A percentile compares a stretch with the other conserved stretches of the same genome.
Evolutionary conservation across 768 basidiomycete species (phyloP).

Genomic region (Termitomyces sp.): DNA sequence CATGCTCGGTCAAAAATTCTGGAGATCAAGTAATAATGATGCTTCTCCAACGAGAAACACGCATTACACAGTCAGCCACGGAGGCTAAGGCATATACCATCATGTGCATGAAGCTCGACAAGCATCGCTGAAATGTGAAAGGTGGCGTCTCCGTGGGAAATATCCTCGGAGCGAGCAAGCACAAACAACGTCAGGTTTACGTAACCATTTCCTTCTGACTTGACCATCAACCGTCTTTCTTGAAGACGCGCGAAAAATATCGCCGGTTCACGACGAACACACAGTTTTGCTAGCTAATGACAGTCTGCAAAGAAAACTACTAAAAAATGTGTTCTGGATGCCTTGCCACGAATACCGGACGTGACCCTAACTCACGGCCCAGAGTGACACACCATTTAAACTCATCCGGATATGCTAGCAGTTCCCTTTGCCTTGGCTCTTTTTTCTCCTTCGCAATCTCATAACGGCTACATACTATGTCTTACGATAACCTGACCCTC

Average conservation of each 20-base stretch:
- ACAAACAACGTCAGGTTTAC: not conserved
- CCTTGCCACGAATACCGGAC: not conserved
- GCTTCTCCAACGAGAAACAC: not conserved
- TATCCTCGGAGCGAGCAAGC: not conserved
- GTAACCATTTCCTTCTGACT: not conserved
- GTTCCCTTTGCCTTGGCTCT: not conserved
- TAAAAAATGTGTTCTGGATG: not conserved
- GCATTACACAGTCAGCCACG: no score
- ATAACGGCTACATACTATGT: not conserved
- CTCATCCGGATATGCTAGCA: not conserved
- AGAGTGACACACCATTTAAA: not conserved
- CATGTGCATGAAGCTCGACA: not conserved
- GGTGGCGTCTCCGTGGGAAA: not conserved
- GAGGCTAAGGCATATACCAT: not conserved
- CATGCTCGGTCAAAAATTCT: not conserved
- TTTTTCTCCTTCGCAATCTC: not conserved
- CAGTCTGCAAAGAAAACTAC: not conserved
- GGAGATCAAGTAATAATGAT: not conserved
- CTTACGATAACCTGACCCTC: slow-evolving; percentile 20
- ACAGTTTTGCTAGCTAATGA: no score
- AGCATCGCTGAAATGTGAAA: not conserved
- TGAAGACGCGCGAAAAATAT: not conserved
- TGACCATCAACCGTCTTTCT: no score
- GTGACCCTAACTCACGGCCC: not conserved
- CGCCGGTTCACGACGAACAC: not conserved